Conservation (phyloP, 768 basidiomycete genomes). For the Tylopilus sp. region DNA sequence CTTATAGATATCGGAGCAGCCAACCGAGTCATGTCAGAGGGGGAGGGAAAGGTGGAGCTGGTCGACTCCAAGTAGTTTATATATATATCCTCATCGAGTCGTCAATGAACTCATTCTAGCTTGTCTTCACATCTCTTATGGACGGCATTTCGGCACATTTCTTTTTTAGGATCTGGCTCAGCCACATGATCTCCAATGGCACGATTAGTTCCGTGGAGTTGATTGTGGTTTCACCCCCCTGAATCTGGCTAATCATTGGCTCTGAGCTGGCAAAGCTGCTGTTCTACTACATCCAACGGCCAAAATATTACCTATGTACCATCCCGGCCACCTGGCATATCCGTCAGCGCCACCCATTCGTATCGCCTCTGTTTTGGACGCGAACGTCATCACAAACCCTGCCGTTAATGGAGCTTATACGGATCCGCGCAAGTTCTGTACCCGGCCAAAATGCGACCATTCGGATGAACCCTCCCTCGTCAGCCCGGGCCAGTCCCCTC, state of each 20-base stretch:
- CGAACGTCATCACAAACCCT: neutral
- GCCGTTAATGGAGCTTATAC: too few relatives aligned
- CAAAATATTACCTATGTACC: neutral
- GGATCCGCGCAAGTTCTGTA: too few relatives aligned
- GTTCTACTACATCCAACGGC: neutral
- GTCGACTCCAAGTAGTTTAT: neutral
- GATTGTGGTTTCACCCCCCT: neutral
- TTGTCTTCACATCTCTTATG: neutral
- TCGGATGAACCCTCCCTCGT: too few relatives aligned
- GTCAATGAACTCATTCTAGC: neutral
- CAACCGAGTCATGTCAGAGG: conserved; percentile 25
- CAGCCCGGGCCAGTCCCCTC: too few relatives aligned
- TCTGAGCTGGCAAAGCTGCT: too few relatives aligned
- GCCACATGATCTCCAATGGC: too few relatives aligned
- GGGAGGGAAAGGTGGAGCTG: conserved; percentile 13
- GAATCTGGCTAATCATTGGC: too few relatives aligned
- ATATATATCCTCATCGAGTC: conserved; percentile 16
- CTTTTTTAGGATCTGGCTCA: neutral
- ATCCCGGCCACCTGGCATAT: neutral
- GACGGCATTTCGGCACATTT: conserved; percentile 24
- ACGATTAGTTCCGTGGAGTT: neutral
- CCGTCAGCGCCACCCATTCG: too few relatives aligned
- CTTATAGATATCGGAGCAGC: conserved; percentile 25
- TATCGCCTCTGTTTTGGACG: neutral
- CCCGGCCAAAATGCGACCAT: too few relatives aligned